Percentiles rank a stretch among this genome's conserved stretches.
Conservation (phyloP, 2,329 filamentous ascomycete genomes). For the Plenodomus tracheiphilus region DNA sequence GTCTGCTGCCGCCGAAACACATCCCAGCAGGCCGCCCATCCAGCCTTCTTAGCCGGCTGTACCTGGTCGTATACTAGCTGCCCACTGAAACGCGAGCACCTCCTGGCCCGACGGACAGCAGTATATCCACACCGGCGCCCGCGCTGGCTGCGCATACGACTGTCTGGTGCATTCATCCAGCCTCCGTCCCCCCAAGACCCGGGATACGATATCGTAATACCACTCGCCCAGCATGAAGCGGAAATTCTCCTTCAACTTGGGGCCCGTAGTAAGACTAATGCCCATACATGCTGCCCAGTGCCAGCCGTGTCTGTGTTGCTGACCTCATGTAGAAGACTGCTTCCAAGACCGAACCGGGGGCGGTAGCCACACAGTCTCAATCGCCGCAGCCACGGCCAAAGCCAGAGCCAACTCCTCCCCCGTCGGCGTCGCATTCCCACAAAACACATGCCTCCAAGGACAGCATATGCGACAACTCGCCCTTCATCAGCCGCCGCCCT, state of each 20-base stretch:
- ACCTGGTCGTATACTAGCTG: conserved; percentile 16
- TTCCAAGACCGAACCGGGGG: conserved; percentile 22
- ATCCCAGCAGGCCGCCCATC: background rate
- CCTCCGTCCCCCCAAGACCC: background rate
- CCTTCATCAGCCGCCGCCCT: conserved; percentile 49
- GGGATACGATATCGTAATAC: background rate
- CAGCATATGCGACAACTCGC: conserved; percentile 43
- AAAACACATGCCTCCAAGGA: conserved; percentile 32
- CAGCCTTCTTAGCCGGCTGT: conserved; percentile 8
- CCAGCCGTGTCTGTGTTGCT: conserved; percentile 4
- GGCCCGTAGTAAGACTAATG: conserved; percentile 43
- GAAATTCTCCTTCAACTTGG: conserved; percentile 51
- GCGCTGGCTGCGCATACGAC: background rate
- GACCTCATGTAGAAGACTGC: conserved; percentile 36
- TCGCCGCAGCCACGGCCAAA: background rate
- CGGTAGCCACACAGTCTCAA: background rate
- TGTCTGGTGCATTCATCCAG: no score
- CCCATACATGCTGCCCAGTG: background rate
- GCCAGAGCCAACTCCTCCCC: conserved; percentile 16
- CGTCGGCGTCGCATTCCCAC: conserved; percentile 7
- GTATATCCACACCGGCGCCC: conserved; percentile 2
- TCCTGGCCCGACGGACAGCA: conserved; percentile 12
- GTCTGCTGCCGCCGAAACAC: no score
- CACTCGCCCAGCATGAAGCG: conserved; percentile 41
- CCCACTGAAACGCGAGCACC: conserved; percentile 20